Percentiles rank a stretch among this genome's conserved stretches.
Evolutionary conservation across 2,329 filamentous ascomycete species (phyloP).

Genomic region (Trichophyton schoenleinii): DNA sequence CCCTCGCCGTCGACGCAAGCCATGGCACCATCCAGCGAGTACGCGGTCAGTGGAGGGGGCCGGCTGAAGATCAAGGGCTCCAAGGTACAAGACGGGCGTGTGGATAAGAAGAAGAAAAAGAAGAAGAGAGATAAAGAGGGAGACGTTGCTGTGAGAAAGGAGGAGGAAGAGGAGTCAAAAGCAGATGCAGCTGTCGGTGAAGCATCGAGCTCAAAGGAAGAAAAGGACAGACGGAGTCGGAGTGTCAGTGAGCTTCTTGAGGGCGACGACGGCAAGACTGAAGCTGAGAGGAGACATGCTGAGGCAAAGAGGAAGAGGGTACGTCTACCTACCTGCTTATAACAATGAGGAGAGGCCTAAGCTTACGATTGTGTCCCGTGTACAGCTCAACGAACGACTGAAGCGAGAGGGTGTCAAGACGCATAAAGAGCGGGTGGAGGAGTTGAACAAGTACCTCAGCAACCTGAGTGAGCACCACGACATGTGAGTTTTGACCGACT

Average conservation of each 20-base stretch:
- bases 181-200: background rate
- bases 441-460: slow-evolving; percentile 86
- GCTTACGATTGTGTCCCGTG: background rate
- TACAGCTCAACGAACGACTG: slow-evolving; percentile 65
- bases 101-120: slow-evolving; percentile 14
- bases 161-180: background rate
- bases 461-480: slow-evolving; percentile 94
- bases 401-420: slow-evolving; percentile 83
- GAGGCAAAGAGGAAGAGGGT: slow-evolving; percentile 71
- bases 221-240: slow-evolving; percentile 14
- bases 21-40: slow-evolving; percentile 11
- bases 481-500: slow-evolving; percentile 46
- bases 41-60: slow-evolving; percentile 41
- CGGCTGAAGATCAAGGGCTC: slow-evolving; percentile 76
- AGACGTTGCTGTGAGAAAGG: slow-evolving; percentile 5
- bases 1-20: background rate
- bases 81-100: slow-evolving; percentile 42
- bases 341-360: background rate
- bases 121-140: slow-evolving; percentile 15
- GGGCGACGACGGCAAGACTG: slow-evolving; percentile 54
- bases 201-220: slow-evolving; percentile 6
- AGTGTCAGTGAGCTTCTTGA: slow-evolving; percentile 15
- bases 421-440: slow-evolving; percentile 92
- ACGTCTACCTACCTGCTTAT: slow-evolving; percentile 26
- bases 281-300: slow-evolving; percentile 68